A percentile compares a stretch with the other conserved stretches of the same genome.
These are phyloP conservation scores for Nothophaeocryptopus gaeumannii DNA, from an alignment of 2,329 filamentous ascomycete genomes.

Conservation along the genomic window DNA sequence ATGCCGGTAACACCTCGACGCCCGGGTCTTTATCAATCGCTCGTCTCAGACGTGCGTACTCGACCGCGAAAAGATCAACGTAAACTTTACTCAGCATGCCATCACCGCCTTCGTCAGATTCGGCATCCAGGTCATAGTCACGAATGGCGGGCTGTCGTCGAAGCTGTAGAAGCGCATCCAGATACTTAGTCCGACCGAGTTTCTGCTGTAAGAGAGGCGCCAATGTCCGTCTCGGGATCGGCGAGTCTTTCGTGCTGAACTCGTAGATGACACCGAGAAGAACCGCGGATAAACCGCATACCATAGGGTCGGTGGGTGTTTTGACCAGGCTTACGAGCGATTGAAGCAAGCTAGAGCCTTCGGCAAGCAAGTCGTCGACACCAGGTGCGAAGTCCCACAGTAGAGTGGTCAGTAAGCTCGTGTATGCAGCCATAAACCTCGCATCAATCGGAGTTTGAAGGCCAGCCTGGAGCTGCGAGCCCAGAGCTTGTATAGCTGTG, in stretches of 20 bases:
- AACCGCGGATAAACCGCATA: slow-evolving; percentile 71
- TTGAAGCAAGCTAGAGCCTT: slow-evolving; percentile 83
- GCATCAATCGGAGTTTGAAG: slow-evolving; percentile 68
- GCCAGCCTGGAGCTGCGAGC: slow-evolving; percentile 78
- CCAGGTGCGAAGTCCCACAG: slow-evolving; percentile 88
- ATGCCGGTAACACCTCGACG: slow-evolving; percentile 76
- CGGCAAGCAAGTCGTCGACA: slow-evolving; percentile 87
- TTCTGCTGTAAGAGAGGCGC: slow-evolving; percentile 73
- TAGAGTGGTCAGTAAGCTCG: slow-evolving; percentile 87
- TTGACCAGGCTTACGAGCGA: slow-evolving; percentile 46
- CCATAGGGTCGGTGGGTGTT: slow-evolving; percentile 54
- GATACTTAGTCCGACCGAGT: slow-evolving; percentile 81
- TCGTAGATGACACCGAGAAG: slow-evolving; percentile 89
- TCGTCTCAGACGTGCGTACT: slow-evolving; percentile 79
- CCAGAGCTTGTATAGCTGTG: slow-evolving; percentile 84
- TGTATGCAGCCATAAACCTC: slow-evolving; percentile 75
- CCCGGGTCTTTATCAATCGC: slow-evolving; percentile 89
- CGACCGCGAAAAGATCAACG: slow-evolving; percentile 93
- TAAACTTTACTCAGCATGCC: slow-evolving; percentile 68
- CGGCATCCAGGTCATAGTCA: slow-evolving; percentile 72
- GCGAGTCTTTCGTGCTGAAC: slow-evolving; percentile 96
- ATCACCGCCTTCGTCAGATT: slow-evolving; percentile 25
- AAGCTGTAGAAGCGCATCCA: slow-evolving; percentile 74
- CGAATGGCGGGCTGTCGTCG: slow-evolving; percentile 75
- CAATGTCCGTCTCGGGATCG: slow-evolving; percentile 75